A percentile compares a stretch with the other conserved stretches of the same genome.
Conservation (phyloP, 371 early-diverging fungal genomes). For the Smittium mucronatum region DNA sequence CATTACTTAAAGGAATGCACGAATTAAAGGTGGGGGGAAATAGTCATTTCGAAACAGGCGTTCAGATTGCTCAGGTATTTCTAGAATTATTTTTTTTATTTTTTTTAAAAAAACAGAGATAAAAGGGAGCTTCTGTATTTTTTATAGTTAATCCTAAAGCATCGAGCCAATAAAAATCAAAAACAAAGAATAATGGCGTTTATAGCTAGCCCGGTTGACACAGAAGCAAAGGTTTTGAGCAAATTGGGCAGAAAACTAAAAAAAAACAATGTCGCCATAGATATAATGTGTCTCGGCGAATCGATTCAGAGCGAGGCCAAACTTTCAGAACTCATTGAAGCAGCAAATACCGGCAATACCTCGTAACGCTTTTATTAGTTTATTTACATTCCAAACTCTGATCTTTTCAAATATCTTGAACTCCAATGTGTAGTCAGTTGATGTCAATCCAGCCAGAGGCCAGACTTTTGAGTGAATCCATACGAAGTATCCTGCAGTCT, state of each 20-base stretch:
- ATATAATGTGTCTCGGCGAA: slow-evolving; percentile 95
- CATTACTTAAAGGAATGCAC: slow-evolving; percentile 77
- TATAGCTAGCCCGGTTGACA: slow-evolving; percentile 76
- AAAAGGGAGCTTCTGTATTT: too few species aligned
- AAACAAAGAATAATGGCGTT: slow-evolving; percentile 88
- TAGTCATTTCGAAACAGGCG: slow-evolving; percentile 63
- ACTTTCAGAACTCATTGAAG: slow-evolving; percentile 77
- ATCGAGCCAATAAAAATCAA: slow-evolving; percentile 93
- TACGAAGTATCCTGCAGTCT: slow-evolving; percentile 71
- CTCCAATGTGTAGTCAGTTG: slow-evolving; percentile 23
- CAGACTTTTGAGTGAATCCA: slow-evolving; percentile 80
- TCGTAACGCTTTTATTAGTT: slow-evolving; percentile 44
- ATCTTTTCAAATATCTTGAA: neutral
- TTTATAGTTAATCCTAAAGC: slow-evolving; percentile 79
- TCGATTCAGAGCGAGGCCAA: slow-evolving; percentile 76
- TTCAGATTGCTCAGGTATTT: slow-evolving; percentile 90
- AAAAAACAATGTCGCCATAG: slow-evolving; percentile 93
- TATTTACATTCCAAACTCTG: too few species aligned
- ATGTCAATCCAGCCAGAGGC: slow-evolving; percentile 91
- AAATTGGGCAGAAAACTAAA: slow-evolving; percentile 89
- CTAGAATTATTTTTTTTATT: neutral
- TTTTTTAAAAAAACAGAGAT: too few species aligned
- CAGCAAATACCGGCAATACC: slow-evolving; percentile 80
- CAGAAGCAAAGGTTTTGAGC: slow-evolving; percentile 74
- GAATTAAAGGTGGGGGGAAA: slow-evolving; percentile 58